Percentiles rank a stretch among this genome's conserved stretches.
phyloP scores from a whole-genome alignment of 2,329 filamentous ascomycete species.

The Sphaerulina populicola region DNA sequence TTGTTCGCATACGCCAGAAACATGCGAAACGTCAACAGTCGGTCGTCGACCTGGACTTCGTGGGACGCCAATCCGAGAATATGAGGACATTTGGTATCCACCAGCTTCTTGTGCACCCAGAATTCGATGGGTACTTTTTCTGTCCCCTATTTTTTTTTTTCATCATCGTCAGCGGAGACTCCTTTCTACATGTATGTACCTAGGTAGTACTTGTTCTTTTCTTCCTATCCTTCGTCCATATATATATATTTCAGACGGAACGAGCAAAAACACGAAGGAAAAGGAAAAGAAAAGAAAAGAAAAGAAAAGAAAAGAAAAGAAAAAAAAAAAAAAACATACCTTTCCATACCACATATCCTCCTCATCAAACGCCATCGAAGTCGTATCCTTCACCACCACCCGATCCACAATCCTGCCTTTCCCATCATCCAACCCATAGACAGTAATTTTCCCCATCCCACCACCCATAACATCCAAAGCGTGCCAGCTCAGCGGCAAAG shows the following conservation, averaged over 20 bases:
- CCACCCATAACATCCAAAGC: background rate
- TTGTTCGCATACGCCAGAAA: constrained; percentile 5
- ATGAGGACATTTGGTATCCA: background rate
- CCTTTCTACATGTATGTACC: background rate
- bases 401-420: constrained; percentile 1
- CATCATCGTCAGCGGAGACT: background rate
- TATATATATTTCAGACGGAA: no score
- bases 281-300: background rate
- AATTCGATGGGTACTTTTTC: constrained; percentile 5
- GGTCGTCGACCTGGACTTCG: background rate
- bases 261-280: no score
- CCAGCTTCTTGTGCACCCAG: constrained; percentile 1
- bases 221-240: no score
- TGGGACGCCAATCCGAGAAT: background rate
- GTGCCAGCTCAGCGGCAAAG: background rate
- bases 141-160: background rate
- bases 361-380: background rate
- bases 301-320: background rate
- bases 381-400: constrained; percentile 8
- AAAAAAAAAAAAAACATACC: background rate
- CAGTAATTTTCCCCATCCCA: constrained; percentile 5
- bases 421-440: background rate
- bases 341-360: constrained; percentile 7
- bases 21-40: no score
- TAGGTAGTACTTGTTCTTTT: no score